Evolutionary conservation across 176 grass and related monocot genomes (phyloP), one percentile per base, ranked within the genome.

Genomic region (Zea luxurians): DNA sequence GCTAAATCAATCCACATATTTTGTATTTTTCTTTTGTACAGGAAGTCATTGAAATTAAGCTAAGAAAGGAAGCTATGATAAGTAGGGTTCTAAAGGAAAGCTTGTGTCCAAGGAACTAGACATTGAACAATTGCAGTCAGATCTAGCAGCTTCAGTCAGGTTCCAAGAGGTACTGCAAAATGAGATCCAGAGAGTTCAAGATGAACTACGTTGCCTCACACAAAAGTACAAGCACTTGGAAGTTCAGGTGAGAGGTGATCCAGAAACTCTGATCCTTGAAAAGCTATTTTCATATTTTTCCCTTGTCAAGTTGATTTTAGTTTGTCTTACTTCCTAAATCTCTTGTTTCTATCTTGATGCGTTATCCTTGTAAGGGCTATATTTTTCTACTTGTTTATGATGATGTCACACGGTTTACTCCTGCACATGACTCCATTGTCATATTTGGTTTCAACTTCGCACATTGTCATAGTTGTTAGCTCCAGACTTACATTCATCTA

Each of bases 141-240:
- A 92, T 50, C 37, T 88, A 66, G 85, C 83, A 81, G 83, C 75
- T 84, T 88, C 86, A 37, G 27, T 84, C 42, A 85, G 93, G 21
- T 68, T 76, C n/a, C 70, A 85, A 70, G 82, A 84, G 78, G 64
- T 84, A 46, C 71, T 86, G 57, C 66, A 88, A 86, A 83, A 76
- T 79, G 85, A 92, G 69, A 90, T 86, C 43, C 87, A 84, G 41
- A 84, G 84, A 61, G 37, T 90, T 70, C 90, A 90, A 64, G 87
- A 92, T 82, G 83, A 92, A 68, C 21, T 92, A 17, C 44, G 79
- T 46, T 75, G 66, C 72, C 21, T 86, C 42, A 88, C 48, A 17
- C 79, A 90, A 65, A 92, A 92, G 77, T 75, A 69, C n/a, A 96
- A 92, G 68, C 85, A 90, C 53, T 76, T 86, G 73, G 87, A 96